Conservation (phyloP, 169 alveolate genomes). For the Amoebophrya sp. region DNA sequence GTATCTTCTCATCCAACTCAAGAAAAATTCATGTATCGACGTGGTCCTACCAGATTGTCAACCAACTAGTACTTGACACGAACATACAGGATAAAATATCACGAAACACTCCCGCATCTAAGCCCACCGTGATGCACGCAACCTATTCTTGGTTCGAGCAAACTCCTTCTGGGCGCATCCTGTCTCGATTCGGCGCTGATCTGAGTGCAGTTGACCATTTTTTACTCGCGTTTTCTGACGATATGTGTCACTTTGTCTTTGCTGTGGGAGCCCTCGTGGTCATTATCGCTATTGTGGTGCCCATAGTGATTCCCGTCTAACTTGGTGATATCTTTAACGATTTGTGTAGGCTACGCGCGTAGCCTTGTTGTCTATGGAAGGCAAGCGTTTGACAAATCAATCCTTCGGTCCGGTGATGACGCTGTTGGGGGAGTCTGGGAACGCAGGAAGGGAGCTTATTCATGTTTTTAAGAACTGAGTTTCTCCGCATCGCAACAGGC, state of each 20-base stretch:
- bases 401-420: not conserved
- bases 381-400: not conserved
- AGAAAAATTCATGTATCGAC: no score
- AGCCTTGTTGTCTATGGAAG: not conserved
- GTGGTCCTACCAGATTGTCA: no score
- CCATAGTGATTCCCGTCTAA: not conserved
- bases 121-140: not conserved
- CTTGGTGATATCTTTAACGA: not conserved
- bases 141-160: not conserved
- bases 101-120: no score
- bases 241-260: not conserved
- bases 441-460: not conserved
- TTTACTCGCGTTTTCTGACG: not conserved
- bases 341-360: not conserved
- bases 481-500: no score
- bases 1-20: no score
- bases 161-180: slow-evolving; percentile 5
- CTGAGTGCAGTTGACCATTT: not conserved
- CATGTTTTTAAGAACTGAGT: no score
- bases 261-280: not conserved
- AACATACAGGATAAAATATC: no score
- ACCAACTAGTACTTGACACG: no score
- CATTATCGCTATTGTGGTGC: not conserved
- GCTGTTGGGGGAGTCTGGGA: not conserved
- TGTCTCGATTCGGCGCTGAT: not conserved